These are phyloP conservation scores for Colletotrichum destructivum DNA, from an alignment of 2,329 filamentous ascomycete genomes.

Conservation along the genomic window DNA sequence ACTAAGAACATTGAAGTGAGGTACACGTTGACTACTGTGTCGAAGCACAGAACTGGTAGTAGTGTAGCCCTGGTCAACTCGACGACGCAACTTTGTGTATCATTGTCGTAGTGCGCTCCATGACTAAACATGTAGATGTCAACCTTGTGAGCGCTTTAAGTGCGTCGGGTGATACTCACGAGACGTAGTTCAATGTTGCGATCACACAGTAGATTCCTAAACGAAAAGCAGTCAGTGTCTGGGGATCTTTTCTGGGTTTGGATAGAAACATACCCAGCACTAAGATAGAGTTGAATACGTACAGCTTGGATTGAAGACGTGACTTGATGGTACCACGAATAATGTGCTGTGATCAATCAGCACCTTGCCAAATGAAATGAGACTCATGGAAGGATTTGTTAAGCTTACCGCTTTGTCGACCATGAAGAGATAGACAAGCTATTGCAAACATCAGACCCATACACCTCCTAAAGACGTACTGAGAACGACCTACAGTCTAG, in stretches of 20 bases:
- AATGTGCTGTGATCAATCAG: constrained; percentile 8
- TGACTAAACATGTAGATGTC: not conserved
- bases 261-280: constrained; percentile 1
- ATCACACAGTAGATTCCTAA: constrained; percentile 11
- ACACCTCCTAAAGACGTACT: not conserved
- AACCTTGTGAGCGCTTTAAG: not conserved
- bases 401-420: constrained; percentile 22
- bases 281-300: constrained; percentile 11
- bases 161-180: not conserved
- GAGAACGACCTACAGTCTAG: not conserved
- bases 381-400: not conserved
- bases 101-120: constrained; percentile 1
- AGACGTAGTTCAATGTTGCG: not conserved
- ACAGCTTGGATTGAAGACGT: constrained; percentile 21
- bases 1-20: constrained; percentile 25
- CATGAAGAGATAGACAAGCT: constrained; percentile 28
- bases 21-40: constrained; percentile 25
- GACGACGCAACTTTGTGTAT: not conserved
- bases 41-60: constrained; percentile 22
- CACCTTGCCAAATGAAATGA: too few relatives aligned
- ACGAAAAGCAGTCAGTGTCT: not conserved
- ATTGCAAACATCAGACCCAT: not conserved
- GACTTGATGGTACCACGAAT: constrained; percentile 17
- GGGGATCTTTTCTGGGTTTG: too few relatives aligned
- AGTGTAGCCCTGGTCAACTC: not conserved